Base-by-base conservation (phyloP, 1,139 yeast genomes). In the Keqinozyma sinolaborantium region DNA sequence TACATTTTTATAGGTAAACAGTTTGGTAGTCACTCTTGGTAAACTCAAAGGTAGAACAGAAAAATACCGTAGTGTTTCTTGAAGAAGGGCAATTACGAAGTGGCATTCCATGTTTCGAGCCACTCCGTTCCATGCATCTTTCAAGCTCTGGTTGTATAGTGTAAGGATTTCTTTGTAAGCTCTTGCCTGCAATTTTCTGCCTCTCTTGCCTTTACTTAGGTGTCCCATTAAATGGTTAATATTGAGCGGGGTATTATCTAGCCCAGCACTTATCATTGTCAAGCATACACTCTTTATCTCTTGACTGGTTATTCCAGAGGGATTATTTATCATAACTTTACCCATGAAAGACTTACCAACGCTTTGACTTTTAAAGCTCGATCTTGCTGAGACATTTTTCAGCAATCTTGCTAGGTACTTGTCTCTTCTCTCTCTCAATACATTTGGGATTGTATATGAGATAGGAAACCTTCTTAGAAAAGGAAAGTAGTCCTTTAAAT, bases 251-350 rank as follows among this genome's bases (percentile, higher is more conserved):
- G 83, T 76, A 38, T 84, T 83, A 48, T 83, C 92, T 21, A 83
- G 57, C 0, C 94, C 94, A 4, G 92, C 92, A 43, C 88, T 80
- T 0, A 83, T 80, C 81, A 83, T 77, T 0, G 92, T 80, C 28
- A 83, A 58, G 48, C 90, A 82, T 5, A 81, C 68, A 29, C 86
- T 77, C 33, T 69, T 68, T 29, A 81, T 53, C 46, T 83, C 87
- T 4, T 56, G 52, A 19, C 70, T 39, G 11, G 27, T 19, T 23
- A 23, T 12, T 12, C 7, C 28, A 44, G 45, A 25, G 21, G 35
- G n/a, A 25, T 33, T 14, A 7, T 50, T 50, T 25, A 56, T 50
- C 21, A 18, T 7, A 7, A 18, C 9, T 18, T 18, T 18, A 10
- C 21, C 10, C 7, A 18, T 10, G 10, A 18, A 18, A 10, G 9